Evolutionary conservation across 169 alveolate genomes (phyloP).

Genomic region (Eimeria maxima): DNA sequence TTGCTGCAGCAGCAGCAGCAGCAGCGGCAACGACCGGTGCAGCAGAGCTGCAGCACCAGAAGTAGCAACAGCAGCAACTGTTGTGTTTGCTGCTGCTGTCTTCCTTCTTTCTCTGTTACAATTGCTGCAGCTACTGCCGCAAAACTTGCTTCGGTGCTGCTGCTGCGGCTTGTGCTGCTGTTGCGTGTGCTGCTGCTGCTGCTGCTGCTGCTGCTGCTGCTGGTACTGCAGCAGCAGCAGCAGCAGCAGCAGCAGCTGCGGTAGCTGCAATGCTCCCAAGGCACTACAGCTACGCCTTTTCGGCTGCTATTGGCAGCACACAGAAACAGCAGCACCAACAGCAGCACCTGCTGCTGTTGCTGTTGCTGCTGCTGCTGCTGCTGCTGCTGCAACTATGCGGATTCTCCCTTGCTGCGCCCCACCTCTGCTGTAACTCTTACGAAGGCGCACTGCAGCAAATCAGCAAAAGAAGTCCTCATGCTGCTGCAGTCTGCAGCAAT

Average conservation of each 20-base stretch:
- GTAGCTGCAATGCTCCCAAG: not conserved
- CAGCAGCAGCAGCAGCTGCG: constrained; percentile 25
- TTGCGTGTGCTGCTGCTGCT: not conserved
- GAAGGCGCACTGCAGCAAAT: constrained; percentile 39
- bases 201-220: constrained; percentile 23
- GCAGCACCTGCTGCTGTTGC: not conserved
- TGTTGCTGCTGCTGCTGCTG: constrained; percentile 5
- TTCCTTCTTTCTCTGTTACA: too few species aligned
- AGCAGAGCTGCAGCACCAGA: not conserved
- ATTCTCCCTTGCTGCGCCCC: constrained; percentile 14
- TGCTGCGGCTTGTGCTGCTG: constrained; percentile 1
- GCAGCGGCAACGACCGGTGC: not conserved
- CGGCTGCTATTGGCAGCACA: not conserved
- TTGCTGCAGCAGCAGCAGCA: constrained; percentile 11
- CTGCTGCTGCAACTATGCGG: not conserved
- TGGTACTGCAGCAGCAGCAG: constrained; percentile 15
- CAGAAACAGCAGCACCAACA: constrained; percentile 18
- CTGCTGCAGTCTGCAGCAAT: constrained; percentile 57
- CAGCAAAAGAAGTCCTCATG: constrained; percentile 45
- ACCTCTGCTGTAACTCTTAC: not conserved
- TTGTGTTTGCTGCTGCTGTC: not conserved
- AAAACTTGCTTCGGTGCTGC: not conserved
- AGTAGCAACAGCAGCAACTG: constrained; percentile 17
- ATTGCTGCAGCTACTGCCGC: not conserved
- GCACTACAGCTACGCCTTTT: not conserved